Evolutionary conservation across 1,139 yeast species (phyloP), one percentile per base, ranked within the genome.

Genomic region (Pichia sp.): DNA sequence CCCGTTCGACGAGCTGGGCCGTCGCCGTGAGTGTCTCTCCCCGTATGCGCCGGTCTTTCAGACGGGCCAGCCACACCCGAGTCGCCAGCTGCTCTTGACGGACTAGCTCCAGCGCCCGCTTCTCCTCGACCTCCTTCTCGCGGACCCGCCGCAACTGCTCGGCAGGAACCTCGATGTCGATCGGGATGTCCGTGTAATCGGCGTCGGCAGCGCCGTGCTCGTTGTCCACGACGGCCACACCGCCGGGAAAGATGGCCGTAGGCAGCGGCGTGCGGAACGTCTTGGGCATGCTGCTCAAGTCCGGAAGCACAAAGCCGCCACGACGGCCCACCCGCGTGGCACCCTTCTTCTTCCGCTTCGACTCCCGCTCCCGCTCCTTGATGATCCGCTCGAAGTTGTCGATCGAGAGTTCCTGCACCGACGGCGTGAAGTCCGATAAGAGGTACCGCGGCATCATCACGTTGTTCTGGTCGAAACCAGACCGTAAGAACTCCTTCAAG

Each of bases 241-340:
- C 97, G 51, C 97, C 97, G 0, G 98, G 97, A 38, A 90, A 75
- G 2, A 85, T 72, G 16, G 90, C 78, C 1, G 88, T 80, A 36
- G 95, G 93, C 7, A 90, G 81, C 0, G 96, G 96, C 0, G 97
- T 90, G 56, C 97, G 76, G 72, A 88, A 87, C 0, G 97, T 90
- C 65, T 90, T 86, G 16, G 95, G 90, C 45, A 85, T 74, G 63
- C 89, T 97, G 8, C 85, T 77, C 45, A 90, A 76, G 64, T 90
- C 97, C 0, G 97, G 96, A 30, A 87, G 67, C 1, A 78, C 73
- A 54, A 74, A 76, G 29, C 85, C 87, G 13, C 90, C 90, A 67
- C 89, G 75, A 54, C 93, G 79, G 11, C 84, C 82, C 48, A 81
- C 78, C 51, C 87, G 74, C 8, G 88, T 86, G 54, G 64, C 69